These are phyloP conservation scores for Fistulifera pelliculosa DNA, from an alignment of 108 stramenopile species.

Conservation along the genomic window DNA sequence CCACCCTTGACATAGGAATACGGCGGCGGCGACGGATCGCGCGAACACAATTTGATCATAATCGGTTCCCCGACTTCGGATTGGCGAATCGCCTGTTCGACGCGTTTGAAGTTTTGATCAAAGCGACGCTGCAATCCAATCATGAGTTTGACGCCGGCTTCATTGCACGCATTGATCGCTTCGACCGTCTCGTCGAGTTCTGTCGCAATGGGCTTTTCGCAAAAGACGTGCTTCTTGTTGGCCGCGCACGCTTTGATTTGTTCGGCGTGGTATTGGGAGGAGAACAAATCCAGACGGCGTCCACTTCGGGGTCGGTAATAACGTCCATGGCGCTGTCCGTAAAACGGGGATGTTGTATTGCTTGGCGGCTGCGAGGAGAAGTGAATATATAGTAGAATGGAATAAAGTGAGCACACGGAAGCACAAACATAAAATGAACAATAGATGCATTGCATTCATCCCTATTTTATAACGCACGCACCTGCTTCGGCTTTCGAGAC, in stretches of 20 bases:
- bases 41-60: conserved; percentile 87
- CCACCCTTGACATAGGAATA: conserved; percentile 93
- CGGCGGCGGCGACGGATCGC: conserved; percentile 91
- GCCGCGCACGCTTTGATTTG: conserved; percentile 90
- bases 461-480: conserved; percentile 16
- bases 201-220: conserved; percentile 94
- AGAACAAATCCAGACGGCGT: conserved; percentile 97
- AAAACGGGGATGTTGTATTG: conserved; percentile 80
- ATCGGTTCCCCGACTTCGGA: conserved; percentile 88
- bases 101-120: conserved; percentile 91
- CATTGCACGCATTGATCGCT: conserved; percentile 89
- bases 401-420: background rate
- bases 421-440: background rate
- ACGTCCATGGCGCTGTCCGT: conserved; percentile 86
- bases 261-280: conserved; percentile 89
- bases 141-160: conserved; percentile 89
- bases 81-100: conserved; percentile 60
- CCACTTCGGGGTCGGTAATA: conserved; percentile 88
- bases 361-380: conserved; percentile 43
- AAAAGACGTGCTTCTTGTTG: conserved; percentile 90
- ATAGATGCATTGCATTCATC: too few relatives aligned
- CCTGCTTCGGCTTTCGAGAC: conserved; percentile 87
- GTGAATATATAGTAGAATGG: background rate
- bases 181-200: conserved; percentile 91
- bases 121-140: conserved; percentile 93